Evolutionary conservation across 306 rosid species (phyloP), one percentile per base, ranked within the genome.

Genomic region (Vigna reflexopilosa): DNA sequence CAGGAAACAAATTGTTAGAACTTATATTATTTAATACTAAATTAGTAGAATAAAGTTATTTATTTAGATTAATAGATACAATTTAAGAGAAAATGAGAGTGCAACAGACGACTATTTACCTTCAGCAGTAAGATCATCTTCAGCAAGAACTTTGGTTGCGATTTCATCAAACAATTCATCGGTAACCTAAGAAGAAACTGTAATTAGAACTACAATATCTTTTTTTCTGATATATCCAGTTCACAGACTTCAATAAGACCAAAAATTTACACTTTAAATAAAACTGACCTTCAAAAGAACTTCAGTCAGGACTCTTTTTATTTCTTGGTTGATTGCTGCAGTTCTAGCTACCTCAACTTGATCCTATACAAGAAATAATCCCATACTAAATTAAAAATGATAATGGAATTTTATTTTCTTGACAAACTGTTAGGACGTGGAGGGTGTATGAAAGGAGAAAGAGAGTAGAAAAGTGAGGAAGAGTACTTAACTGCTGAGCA

Each of bases 151-250:
- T 85, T 89, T 93, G 20, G 91, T 90, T 45, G 98, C 98, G 84
- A 95, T 91, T 80, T 93, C 99, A 87, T 95, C 98, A 85, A 95
- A 95, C 72, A 93, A 87, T 76, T 91, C 97, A 78, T 92, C 99
- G 77, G 99, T 95, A 78, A 95, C 99, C 99, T 95, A 84, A 56
- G 50, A 75, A 85, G 67, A 70, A 72, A 61, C 42, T 48, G 34
- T 38, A 78, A 59, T 88, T 79, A 88, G 82, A 69, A 81, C 55
- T 49, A 52, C 19, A 45, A 51, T 30, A 72, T 52, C 15, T 2
- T 38, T 65, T 26, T 62, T 81, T 63, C 80, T 59, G 52, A 59
- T 17, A 50, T 80, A 32, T 42, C 54, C 19, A 47, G 82, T 20
- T 64, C 61, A 74, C 30, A 44, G 24, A 63, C 51, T 59, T 66